A percentile compares a stretch with the other conserved stretches of the same genome.
Evolutionary conservation across 192 early-diverging fungal genomes (phyloP).

Genomic region (Endogone sp.): DNA sequence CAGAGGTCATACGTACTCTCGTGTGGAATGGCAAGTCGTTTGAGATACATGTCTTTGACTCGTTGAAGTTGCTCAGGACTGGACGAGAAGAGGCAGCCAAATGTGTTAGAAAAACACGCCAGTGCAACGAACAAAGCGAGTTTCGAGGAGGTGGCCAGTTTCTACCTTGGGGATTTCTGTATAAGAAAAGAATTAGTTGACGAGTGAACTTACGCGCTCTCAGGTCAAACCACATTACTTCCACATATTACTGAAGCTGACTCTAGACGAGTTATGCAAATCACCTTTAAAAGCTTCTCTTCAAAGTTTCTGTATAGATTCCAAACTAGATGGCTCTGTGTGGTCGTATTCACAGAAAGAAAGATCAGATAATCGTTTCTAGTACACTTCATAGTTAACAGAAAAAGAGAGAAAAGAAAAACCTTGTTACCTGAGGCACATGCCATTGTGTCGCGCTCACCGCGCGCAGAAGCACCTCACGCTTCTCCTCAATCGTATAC

Average conservation of each 20-base stretch:
- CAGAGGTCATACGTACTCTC: conserved; percentile 21
- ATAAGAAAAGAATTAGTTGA: neutral
- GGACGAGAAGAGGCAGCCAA: neutral
- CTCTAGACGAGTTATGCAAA: too few relatives aligned
- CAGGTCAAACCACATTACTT: too few relatives aligned
- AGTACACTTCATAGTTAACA: neutral
- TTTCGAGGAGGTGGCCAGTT: neutral
- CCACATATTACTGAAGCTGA: too few relatives aligned
- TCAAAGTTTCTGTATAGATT: conserved; percentile 58
- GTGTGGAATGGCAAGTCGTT: conserved; percentile 39
- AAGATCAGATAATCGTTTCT: neutral
- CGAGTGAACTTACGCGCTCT: too few relatives aligned
- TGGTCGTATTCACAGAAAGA: neutral
- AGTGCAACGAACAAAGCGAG: neutral
- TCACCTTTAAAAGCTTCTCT: conserved; percentile 34
- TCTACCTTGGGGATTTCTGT: neutral
- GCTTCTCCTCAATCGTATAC: conserved; percentile 31
- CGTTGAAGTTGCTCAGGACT: conserved; percentile 6
- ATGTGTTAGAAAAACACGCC: neutral
- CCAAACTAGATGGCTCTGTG: conserved; percentile 64
- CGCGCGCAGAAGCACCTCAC: conserved; percentile 39
- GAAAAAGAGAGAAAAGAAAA: neutral
- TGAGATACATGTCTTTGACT: conserved; percentile 36
- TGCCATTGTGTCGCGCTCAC: conserved; percentile 45
- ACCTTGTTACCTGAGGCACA: conserved; percentile 40